phyloP scores from a whole-genome alignment of 768 basidiomycete genomes.

The Termitomyces sp. region DNA sequence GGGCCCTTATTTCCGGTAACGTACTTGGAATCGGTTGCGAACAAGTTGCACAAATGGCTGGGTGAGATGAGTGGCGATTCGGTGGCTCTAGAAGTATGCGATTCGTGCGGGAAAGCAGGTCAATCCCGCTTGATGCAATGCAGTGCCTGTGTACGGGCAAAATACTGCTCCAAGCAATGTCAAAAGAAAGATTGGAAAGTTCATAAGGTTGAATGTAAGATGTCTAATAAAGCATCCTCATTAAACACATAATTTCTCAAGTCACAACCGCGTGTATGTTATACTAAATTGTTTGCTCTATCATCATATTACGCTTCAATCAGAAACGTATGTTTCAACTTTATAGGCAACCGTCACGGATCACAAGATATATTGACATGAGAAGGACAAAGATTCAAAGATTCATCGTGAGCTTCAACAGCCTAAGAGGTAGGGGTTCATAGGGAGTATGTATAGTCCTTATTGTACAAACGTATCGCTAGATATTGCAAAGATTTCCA shows the following conservation, averaged over 20 bases:
- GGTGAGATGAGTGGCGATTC: background rate
- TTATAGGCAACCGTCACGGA: background rate
- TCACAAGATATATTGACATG: background rate
- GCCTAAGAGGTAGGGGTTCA: background rate
- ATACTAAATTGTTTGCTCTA: too few species aligned
- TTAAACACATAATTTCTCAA: background rate
- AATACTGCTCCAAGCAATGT: conserved; percentile 29
- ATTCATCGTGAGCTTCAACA: background rate
- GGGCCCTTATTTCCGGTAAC: conserved; percentile 48
- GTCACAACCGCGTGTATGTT: too few species aligned
- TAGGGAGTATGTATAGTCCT: background rate
- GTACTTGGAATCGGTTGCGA: conserved; percentile 34
- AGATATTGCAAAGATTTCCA: conserved; percentile 20
- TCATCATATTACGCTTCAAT: background rate
- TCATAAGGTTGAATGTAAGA: conserved; percentile 12
- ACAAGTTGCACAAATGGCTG: background rate
- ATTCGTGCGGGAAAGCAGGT: conserved; percentile 22
- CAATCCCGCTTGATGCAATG: conserved; percentile 21
- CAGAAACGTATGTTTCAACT: background rate
- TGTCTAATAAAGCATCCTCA: background rate
- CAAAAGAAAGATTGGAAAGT: conserved; percentile 31
- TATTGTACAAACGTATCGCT: background rate
- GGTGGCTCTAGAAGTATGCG: conserved; percentile 11
- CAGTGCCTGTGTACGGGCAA: conserved; percentile 20
- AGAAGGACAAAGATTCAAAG: background rate